Evolutionary conservation across 2,329 filamentous ascomycete species (phyloP), one percentile per base, ranked within the genome.

Genomic region (Apiospora kogelbergensis): DNA sequence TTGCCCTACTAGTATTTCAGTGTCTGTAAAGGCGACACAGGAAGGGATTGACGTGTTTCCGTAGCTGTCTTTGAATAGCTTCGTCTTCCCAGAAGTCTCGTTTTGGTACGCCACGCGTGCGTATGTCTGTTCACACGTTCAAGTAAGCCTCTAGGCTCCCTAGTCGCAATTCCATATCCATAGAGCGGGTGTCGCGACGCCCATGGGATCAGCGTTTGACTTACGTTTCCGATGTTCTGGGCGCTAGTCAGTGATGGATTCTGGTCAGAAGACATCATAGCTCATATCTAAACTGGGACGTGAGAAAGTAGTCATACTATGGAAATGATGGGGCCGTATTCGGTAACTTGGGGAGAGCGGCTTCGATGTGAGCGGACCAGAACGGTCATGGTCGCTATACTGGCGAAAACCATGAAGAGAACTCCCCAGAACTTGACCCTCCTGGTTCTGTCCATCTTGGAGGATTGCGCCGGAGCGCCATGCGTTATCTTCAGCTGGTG

Each of bases 21-120:
- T 45, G 15, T 45, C 41, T 4, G 63, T 45, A 41, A 65, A 65
- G 17, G 63, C 63, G 63, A 65, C 63, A 7, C 63, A 65, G 63
- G 63, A 3, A 20, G 41, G 63, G 6, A 65, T 33, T 30, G 41
- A 45, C 15, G 63, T 44, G 30, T 42, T 45, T 5, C 63, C 41
- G 4, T 45, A 24, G 10, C 30, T 22, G 11, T 45, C 40, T 33
- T n/a, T 33, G 24, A 45, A 30, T n/a, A 65, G 20, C 9, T 0
- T n/a, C n/a, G 13, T 3, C 13, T 45, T 15, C 0, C 1, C 3
- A 7, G 41, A n/a, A 22, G 7, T 65, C 17, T 0, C 15, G 6
- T 15, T n/a, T 10, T 30, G 4, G 30, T 65, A 45, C 2, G 6
- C 63, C 9, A 45, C 63, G 11, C 41, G 63, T 7, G 63, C 63